A percentile compares a stretch with the other conserved stretches of the same genome.
phyloP scores from a whole-genome alignment of 1,284 basidiomycete genomes.

The Rhodotorula sp. region DNA sequence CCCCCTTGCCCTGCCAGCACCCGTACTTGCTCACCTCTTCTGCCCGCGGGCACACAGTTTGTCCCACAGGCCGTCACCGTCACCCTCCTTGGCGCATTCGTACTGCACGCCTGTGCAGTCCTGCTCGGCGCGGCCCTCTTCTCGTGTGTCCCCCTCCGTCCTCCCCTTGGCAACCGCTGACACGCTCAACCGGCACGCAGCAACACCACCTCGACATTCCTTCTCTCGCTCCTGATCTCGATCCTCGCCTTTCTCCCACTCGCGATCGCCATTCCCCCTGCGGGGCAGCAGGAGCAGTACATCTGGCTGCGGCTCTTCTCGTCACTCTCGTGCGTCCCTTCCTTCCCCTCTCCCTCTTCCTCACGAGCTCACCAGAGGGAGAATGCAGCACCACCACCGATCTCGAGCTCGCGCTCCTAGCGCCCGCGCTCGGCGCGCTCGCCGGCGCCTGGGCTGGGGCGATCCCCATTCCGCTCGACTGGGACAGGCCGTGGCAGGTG shows the following conservation, averaged over 20 bases:
- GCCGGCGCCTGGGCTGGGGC: constrained; percentile 76
- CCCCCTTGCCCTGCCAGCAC: neutral
- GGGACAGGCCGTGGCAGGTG: constrained; percentile 95
- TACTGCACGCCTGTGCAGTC: constrained; percentile 60
- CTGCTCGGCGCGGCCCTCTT: constrained; percentile 74
- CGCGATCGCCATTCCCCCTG: constrained; percentile 58
- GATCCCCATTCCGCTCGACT: constrained; percentile 83
- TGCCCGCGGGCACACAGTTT: constrained; percentile 16
- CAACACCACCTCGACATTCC: constrained; percentile 58
- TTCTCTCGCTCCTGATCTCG: constrained; percentile 69
- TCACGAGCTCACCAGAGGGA: neutral
- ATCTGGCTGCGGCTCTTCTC: constrained; percentile 74
- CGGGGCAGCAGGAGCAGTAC: constrained; percentile 45
- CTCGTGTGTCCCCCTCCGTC: constrained; percentile 55
- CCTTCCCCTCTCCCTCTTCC: no score
- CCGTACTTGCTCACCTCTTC: neutral
- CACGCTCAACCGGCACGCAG: constrained; percentile 50
- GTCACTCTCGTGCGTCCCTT: constrained; percentile 63
- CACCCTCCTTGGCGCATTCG: constrained; percentile 59
- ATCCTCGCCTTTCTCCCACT: constrained; percentile 68
- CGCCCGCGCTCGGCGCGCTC: constrained; percentile 71
- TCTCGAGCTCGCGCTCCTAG: constrained; percentile 74
- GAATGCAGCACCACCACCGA: constrained; percentile 45
- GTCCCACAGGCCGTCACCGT: constrained; percentile 56
- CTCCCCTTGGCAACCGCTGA: constrained; percentile 22